Evolutionary conservation across 495 filamentous ascomycete genomes (phyloP).

Genomic region (Penicillium daleae): DNA sequence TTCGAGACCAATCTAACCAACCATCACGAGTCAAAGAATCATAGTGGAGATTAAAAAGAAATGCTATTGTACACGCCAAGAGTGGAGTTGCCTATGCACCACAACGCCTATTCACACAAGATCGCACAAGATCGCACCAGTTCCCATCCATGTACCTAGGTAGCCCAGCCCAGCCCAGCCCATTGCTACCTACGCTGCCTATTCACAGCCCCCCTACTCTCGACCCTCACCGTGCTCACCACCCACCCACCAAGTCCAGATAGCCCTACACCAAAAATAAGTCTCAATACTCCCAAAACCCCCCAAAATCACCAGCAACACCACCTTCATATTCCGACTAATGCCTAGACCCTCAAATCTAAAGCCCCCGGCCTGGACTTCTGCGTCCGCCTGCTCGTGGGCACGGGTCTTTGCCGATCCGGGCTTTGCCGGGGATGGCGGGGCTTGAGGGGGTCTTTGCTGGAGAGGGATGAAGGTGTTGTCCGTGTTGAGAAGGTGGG

Average conservation of each 20-base stretch:
- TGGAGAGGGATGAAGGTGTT: not conserved
- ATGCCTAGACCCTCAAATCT: slow-evolving; percentile 21
- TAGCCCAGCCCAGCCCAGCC: too few species aligned
- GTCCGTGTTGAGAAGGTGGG: slow-evolving; percentile 1
- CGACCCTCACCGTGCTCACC: not conserved
- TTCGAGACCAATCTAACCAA: not conserved
- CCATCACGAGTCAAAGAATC: not conserved
- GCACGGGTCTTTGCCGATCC: slow-evolving; percentile 1
- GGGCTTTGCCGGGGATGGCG: not conserved
- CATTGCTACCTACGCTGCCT: not conserved
- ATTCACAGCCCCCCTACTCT: too few species aligned
- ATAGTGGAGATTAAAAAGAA: slow-evolving; percentile 6
- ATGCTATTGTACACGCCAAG: not conserved
- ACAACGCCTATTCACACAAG: not conserved
- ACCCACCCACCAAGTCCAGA: slow-evolving; percentile 53
- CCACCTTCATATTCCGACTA: slow-evolving; percentile 25
- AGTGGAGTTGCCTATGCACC: not conserved
- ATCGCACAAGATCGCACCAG: not conserved
- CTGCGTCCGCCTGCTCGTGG: not conserved
- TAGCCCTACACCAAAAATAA: slow-evolving; percentile 73
- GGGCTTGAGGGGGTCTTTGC: too few species aligned
- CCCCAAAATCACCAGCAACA: slow-evolving; percentile 21
- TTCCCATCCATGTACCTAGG: not conserved
- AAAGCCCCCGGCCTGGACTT: not conserved
- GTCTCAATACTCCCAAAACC: slow-evolving; percentile 57